phyloP scores from a whole-genome alignment of 2,329 filamentous ascomycete genomes.

The Nannizziopsis barbatae region DNA sequence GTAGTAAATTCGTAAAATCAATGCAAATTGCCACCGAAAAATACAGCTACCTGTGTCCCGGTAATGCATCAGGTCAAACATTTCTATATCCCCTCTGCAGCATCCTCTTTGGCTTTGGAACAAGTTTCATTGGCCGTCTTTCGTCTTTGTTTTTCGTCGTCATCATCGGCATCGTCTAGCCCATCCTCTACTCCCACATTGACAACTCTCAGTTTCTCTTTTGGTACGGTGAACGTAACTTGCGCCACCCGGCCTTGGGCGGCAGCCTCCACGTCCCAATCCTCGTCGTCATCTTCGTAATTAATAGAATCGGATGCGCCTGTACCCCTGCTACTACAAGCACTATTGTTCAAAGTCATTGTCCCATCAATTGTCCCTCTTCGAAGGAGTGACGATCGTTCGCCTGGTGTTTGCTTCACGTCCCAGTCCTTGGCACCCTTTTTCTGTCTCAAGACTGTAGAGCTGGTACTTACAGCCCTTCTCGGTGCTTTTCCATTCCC shows the following conservation, averaged over 20 bases:
- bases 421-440: conserved; percentile 45
- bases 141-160: conserved; percentile 6
- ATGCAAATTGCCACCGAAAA: conserved; percentile 5
- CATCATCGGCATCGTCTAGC: conserved; percentile 20
- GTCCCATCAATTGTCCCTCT: conserved; percentile 8
- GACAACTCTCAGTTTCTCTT: conserved; percentile 75
- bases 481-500: conserved; percentile 25
- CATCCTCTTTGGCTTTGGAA: not conserved
- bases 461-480: conserved; percentile 40
- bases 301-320: conserved; percentile 11
- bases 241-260: conserved; percentile 62
- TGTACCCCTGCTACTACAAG: conserved; percentile 8
- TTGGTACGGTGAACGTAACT: conserved; percentile 88
- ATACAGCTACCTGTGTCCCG: not conserved
- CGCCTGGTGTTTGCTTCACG: conserved; percentile 22
- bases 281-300: conserved; percentile 33
- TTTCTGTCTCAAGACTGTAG: conserved; percentile 39
- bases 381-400: conserved; percentile 12
- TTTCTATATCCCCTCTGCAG: not conserved
- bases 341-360: conserved; percentile 2
- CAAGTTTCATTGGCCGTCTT: not conserved
- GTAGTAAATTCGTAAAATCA: not conserved
- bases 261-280: conserved; percentile 68
- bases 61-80: conserved; percentile 2
- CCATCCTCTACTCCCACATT: conserved; percentile 50